Percentiles rank a stretch among this genome's conserved stretches.
Conservation (phyloP, 148 eudicot genomes). For the Rhododendron henanense region DNA sequence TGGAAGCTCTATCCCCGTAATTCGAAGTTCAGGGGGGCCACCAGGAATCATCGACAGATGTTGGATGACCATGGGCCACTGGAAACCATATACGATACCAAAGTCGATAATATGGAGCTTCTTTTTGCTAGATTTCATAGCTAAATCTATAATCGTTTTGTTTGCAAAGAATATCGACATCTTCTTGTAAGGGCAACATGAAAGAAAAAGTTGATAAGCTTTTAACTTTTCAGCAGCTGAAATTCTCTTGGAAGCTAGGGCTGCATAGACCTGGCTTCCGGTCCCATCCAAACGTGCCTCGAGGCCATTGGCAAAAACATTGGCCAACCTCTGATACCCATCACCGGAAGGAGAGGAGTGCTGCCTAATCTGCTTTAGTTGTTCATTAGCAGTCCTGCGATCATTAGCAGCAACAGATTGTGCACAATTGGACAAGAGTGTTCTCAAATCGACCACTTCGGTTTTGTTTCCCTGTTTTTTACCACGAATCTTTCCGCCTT, state of each 20-base stretch:
- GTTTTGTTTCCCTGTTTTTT: constrained; percentile 25
- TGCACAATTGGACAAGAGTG: constrained; percentile 48
- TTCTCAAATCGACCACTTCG: constrained; percentile 41
- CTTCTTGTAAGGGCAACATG: constrained; percentile 35
- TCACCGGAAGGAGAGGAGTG: constrained; percentile 37
- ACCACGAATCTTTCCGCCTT: constrained; percentile 24
- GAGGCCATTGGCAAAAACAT: constrained; percentile 39
- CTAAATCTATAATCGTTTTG: constrained; percentile 21
- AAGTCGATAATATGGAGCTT: constrained; percentile 43
- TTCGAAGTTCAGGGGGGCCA: constrained; percentile 25
- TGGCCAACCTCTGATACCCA: constrained; percentile 39
- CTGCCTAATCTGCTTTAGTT: constrained; percentile 36
- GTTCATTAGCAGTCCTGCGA: constrained; percentile 39
- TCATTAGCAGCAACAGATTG: constrained; percentile 55
- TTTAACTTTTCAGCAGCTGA: constrained; percentile 41
- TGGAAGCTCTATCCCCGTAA: constrained; percentile 44
- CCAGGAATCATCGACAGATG: background rate
- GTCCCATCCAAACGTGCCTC: constrained; percentile 47
- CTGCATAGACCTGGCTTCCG: constrained; percentile 34
- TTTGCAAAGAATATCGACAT: constrained; percentile 28
- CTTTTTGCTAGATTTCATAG: constrained; percentile 22
- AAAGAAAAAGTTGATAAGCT: constrained; percentile 40
- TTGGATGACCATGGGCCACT: constrained; percentile 44
- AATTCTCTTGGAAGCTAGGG: constrained; percentile 26
- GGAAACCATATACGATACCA: constrained; percentile 42